Percentiles rank a stretch among this genome's conserved stretches.
Conservation (phyloP, 768 basidiomycete species). For the Mycena vitilis region DNA sequence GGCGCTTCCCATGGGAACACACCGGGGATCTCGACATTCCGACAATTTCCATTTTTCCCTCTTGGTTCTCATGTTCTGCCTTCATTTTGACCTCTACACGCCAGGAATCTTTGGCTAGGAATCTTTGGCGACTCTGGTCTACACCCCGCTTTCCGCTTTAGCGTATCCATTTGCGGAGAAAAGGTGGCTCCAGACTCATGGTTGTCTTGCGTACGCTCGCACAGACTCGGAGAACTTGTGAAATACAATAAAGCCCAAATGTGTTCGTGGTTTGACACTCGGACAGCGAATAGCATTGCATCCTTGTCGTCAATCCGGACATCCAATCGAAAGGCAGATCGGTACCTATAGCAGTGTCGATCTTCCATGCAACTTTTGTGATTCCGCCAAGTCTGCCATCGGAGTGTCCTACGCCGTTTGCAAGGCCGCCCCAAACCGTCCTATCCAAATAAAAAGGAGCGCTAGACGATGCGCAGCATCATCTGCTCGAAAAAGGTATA, state of each 20-base stretch:
- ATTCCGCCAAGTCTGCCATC: too few species aligned
- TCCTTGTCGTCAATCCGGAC: neutral
- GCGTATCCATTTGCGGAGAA: neutral
- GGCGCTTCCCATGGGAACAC: constrained; percentile 11
- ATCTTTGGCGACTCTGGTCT: neutral
- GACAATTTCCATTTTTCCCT: neutral
- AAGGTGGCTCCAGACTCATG: neutral
- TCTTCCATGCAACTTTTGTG: neutral
- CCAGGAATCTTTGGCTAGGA: too few species aligned
- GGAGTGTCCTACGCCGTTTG: too few species aligned
- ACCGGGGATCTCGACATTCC: neutral
- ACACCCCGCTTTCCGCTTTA: neutral
- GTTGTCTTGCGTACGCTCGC: constrained; percentile 1
- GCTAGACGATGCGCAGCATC: too few species aligned
- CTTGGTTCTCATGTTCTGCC: neutral
- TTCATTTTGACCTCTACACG: neutral
- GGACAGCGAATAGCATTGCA: neutral
- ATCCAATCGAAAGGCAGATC: neutral
- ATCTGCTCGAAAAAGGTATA: too few species aligned
- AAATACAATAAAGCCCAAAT: constrained; percentile 2
- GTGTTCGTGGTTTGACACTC: neutral
- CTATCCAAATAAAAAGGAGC: too few species aligned
- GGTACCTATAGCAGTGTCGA: neutral
- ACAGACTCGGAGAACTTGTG: neutral
- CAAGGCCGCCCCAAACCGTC: too few species aligned